These are phyloP conservation scores for Drosera capensis DNA, from an alignment of 148 eudicot species.

Conservation along the genomic window DNA sequence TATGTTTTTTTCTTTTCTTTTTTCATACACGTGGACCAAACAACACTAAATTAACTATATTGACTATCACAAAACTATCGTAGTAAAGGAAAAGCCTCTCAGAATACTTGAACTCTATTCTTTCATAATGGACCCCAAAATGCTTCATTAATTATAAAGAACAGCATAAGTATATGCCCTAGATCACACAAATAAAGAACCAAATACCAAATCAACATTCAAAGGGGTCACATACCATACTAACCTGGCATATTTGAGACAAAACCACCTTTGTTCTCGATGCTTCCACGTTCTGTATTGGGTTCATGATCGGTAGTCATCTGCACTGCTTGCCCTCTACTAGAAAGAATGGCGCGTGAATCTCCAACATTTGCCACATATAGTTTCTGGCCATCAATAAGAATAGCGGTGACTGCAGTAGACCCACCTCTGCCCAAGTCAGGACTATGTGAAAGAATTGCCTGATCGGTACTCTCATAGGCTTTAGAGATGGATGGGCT, in stretches of 20 bases:
- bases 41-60: too few relatives aligned
- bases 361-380: conserved; percentile 82
- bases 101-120: too few relatives aligned
- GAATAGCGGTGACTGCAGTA: conserved; percentile 78
- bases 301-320: conserved; percentile 70
- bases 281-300: conserved; percentile 55
- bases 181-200: conserved; percentile 4
- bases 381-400: conserved; percentile 43
- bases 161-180: not conserved
- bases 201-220: not conserved
- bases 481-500: conserved; percentile 46
- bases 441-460: conserved; percentile 52
- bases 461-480: conserved; percentile 65
- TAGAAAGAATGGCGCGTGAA: conserved; percentile 71
- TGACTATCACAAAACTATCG: too few relatives aligned
- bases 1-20: too few relatives aligned
- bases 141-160: not conserved
- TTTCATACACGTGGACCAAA: too few relatives aligned
- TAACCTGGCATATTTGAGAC: conserved; percentile 85
- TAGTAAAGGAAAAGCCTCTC: too few relatives aligned
- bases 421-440: conserved; percentile 84
- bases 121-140: too few relatives aligned
- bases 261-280: conserved; percentile 66
- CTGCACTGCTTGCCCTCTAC: conserved; percentile 47
- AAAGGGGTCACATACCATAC: not conserved